Conservation (phyloP, 768 basidiomycete species). For the Pleurotus tuber-regium region DNA sequence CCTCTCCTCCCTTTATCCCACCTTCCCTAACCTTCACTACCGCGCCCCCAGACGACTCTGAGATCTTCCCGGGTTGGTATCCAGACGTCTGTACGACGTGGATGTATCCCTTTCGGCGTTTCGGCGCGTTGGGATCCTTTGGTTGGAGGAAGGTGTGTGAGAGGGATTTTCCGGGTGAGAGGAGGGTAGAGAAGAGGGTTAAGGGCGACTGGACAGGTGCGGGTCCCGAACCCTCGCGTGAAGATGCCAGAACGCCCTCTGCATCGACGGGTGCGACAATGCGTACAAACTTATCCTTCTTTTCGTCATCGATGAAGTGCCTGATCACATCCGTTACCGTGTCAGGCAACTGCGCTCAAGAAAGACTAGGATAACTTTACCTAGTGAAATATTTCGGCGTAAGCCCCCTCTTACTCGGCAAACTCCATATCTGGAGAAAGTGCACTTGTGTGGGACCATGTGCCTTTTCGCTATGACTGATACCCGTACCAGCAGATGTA, state of each 20-base stretch:
- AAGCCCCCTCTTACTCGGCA: slow-evolving; percentile 44
- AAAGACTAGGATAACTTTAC: too few species aligned
- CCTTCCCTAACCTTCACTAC: slow-evolving; percentile 46
- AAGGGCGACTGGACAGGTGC: slow-evolving; percentile 75
- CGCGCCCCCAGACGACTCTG: slow-evolving; percentile 50
- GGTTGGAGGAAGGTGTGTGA: slow-evolving; percentile 15
- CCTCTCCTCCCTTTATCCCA: slow-evolving; percentile 33
- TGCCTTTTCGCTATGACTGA: slow-evolving; percentile 69
- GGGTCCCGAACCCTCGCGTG: slow-evolving; percentile 72
- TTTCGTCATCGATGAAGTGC: slow-evolving; percentile 80
- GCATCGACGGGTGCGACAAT: slow-evolving; percentile 74
- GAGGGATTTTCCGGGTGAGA: slow-evolving; percentile 26
- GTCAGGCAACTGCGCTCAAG: too few species aligned
- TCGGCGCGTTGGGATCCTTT: too few species aligned
- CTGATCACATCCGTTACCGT: too few species aligned
- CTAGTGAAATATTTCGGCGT: slow-evolving; percentile 85
- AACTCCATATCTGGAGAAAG: slow-evolving; percentile 54
- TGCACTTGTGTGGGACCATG: slow-evolving; percentile 42
- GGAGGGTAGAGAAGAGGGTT: slow-evolving; percentile 71
- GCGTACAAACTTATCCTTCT: slow-evolving; percentile 65
- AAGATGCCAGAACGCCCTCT: slow-evolving; percentile 49
- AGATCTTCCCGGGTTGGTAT: slow-evolving; percentile 62
- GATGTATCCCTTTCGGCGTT: slow-evolving; percentile 66
- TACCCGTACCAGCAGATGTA: slow-evolving; percentile 90
- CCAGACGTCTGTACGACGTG: slow-evolving; percentile 87